These are phyloP conservation scores for Pichia californica DNA, from an alignment of 805 yeast species.

Conservation along the genomic window DNA sequence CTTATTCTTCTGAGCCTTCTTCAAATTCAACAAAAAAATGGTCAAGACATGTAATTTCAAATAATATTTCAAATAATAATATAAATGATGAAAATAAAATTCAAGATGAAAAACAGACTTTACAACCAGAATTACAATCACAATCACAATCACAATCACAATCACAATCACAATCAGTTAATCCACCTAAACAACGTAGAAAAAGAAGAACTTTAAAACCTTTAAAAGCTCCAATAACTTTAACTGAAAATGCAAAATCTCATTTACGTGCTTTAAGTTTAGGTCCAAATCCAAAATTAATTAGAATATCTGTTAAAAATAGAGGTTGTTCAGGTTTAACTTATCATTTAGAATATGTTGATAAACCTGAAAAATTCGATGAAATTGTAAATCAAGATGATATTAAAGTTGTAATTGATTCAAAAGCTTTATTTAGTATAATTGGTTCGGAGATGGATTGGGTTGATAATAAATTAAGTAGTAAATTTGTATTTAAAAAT, in stretches of 20 bases:
- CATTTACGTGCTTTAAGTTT: slow-evolving; percentile 65
- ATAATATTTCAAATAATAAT: slow-evolving; percentile 8
- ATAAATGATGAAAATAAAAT: slow-evolving; percentile 7
- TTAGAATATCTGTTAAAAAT: slow-evolving; percentile 89
- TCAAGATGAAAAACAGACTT: no score
- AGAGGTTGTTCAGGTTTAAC: slow-evolving; percentile 96
- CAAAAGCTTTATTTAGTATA: slow-evolving; percentile 90
- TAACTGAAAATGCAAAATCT: slow-evolving; percentile 65
- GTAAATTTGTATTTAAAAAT: slow-evolving; percentile 86
- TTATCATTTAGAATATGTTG: slow-evolving; percentile 85
- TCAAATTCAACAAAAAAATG: slow-evolving; percentile 18
- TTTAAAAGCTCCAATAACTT: slow-evolving; percentile 80
- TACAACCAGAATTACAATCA: no score
- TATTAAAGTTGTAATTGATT: slow-evolving; percentile 85
- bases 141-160: no score
- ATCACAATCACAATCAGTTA: slow-evolving; percentile 12
- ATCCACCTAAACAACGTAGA: slow-evolving; percentile 13
- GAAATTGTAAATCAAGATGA: slow-evolving; percentile 92
- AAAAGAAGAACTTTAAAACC: slow-evolving; percentile 69
- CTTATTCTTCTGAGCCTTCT: slow-evolving; percentile 7
- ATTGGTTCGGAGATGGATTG: slow-evolving; percentile 99
- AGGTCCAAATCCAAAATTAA: slow-evolving; percentile 82
- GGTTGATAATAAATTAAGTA: slow-evolving; percentile 86
- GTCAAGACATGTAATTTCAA: slow-evolving; percentile 27
- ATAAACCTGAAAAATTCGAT: slow-evolving; percentile 89